These are phyloP conservation scores for Aspergillus spinulosporus DNA, from an alignment of 2,329 filamentous ascomycete genomes.

Conservation along the genomic window DNA sequence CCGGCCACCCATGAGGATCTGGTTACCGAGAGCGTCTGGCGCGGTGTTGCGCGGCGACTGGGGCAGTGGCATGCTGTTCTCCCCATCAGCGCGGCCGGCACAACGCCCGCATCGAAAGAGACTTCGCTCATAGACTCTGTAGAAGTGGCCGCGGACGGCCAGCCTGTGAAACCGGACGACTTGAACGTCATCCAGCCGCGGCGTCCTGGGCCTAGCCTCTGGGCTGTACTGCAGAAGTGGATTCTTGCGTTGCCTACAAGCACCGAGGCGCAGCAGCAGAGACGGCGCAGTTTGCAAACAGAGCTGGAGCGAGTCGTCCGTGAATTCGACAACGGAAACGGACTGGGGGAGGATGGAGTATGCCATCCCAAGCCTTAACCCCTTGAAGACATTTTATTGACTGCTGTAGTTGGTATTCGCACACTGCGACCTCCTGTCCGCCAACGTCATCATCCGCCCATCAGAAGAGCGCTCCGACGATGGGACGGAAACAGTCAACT, in stretches of 20 bases:
- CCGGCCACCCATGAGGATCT: conserved; percentile 81
- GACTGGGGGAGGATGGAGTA: conserved; percentile 74
- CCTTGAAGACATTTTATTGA: neutral
- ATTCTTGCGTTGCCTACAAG: conserved; percentile 76
- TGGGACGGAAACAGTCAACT: conserved; percentile 62
- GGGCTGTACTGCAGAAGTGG: conserved; percentile 97
- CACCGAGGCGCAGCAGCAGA: conserved; percentile 67
- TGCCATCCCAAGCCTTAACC: conserved; percentile 15
- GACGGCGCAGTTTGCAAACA: conserved; percentile 67
- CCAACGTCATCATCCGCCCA: conserved; percentile 82
- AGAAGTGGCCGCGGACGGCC: conserved; percentile 21
- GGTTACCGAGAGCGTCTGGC: conserved; percentile 71
- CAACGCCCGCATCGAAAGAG: conserved; percentile 21
- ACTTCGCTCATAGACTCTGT: conserved; percentile 24
- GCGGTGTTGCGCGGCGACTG: conserved; percentile 77
- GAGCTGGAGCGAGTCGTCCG: conserved; percentile 71
- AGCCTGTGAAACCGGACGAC: conserved; percentile 19
- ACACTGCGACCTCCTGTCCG: conserved; percentile 93
- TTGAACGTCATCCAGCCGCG: conserved; percentile 55
- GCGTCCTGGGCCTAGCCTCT: conserved; percentile 79
- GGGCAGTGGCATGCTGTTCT: conserved; percentile 88
- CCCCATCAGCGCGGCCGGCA: conserved; percentile 53
- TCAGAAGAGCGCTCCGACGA: conserved; percentile 41
- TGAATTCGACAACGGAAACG: conserved; percentile 73
- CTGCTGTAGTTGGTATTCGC: conserved; percentile 76